These are phyloP conservation scores for Amaranthus tricolor DNA, from an alignment of 179 eudicot species.

Conservation along the genomic window DNA sequence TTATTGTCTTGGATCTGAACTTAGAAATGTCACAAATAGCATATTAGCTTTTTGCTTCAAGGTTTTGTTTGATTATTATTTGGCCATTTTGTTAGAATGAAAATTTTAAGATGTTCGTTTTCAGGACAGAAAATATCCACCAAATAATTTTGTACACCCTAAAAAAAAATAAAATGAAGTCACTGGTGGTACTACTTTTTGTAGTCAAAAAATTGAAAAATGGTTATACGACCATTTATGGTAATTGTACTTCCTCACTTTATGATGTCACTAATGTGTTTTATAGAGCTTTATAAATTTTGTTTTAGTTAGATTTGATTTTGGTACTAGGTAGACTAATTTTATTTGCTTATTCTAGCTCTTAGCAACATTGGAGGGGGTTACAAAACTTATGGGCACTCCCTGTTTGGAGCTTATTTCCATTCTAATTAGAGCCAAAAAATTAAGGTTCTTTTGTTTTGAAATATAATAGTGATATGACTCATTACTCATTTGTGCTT, in stretches of 20 bases:
- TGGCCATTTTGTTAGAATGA: no score
- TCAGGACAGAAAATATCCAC: background rate
- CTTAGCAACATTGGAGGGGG: no score
- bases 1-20: conserved; percentile 26
- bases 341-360: no score
- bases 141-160: background rate
- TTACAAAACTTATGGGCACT: no score
- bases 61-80: no score
- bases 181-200: background rate
- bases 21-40: background rate
- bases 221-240: background rate
- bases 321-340: background rate
- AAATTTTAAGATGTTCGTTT: background rate
- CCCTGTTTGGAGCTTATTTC: no score
- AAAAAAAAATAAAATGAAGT: no score
- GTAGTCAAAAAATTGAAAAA: background rate
- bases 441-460: no score
- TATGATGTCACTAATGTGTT: background rate
- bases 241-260: background rate
- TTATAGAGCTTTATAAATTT: background rate
- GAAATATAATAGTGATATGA: no score
- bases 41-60: background rate
- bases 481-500: no score
- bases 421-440: no score
- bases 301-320: background rate